These are phyloP conservation scores for Naganishia friedmannii DNA, from an alignment of 768 basidiomycete species.

Conservation along the genomic window DNA sequence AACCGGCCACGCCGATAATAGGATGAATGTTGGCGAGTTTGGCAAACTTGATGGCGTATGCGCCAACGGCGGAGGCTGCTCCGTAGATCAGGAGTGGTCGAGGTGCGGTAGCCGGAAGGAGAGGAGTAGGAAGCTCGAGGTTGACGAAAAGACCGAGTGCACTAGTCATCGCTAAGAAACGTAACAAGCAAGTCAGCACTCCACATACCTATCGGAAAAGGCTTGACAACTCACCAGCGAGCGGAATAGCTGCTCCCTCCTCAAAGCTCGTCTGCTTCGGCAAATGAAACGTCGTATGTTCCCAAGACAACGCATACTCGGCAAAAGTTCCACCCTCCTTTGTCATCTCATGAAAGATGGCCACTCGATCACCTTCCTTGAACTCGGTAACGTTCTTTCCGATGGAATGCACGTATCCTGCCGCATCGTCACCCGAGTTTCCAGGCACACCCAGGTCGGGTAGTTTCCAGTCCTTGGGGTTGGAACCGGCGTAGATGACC, in stretches of 20 bases:
- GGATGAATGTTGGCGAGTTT: constrained; percentile 32
- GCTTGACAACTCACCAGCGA: constrained; percentile 21
- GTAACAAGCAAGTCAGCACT: neutral
- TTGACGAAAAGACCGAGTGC: constrained; percentile 20
- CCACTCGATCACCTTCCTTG: constrained; percentile 31
- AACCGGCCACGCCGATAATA: constrained; percentile 32
- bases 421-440: constrained; percentile 32
- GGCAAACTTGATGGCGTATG: constrained; percentile 33
- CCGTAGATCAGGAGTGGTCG: constrained; percentile 30
- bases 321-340: constrained; percentile 23
- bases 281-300: constrained; percentile 28
- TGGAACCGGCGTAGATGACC: constrained; percentile 27
- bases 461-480: constrained; percentile 33
- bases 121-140: constrained; percentile 23
- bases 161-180: neutral
- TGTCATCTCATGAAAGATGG: constrained; percentile 33
- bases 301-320: constrained; percentile 24
- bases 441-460: constrained; percentile 1
- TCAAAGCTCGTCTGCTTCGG: constrained; percentile 24
- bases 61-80: constrained; percentile 28
- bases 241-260: constrained; percentile 27
- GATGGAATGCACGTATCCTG: constrained; percentile 24
- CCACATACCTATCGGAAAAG: neutral
- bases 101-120: constrained; percentile 22
- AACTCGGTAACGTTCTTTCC: constrained; percentile 31